These are phyloP conservation scores for Tricholoma sp. DNA, from an alignment of 768 basidiomycete genomes.

Conservation along the genomic window DNA sequence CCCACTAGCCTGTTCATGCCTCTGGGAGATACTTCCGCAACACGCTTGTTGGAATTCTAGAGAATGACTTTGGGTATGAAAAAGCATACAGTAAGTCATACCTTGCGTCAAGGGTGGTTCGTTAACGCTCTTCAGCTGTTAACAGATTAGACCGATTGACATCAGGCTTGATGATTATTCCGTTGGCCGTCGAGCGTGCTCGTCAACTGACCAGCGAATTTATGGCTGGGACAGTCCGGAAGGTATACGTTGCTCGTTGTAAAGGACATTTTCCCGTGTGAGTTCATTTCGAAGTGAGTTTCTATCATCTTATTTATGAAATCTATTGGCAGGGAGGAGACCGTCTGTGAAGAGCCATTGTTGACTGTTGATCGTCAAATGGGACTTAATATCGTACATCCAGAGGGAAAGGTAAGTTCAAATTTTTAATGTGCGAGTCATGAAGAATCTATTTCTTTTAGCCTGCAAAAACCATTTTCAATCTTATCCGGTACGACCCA, in stretches of 20 bases:
- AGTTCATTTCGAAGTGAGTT: constrained; percentile 23
- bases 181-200: constrained; percentile 65
- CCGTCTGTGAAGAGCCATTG: constrained; percentile 81
- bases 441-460: constrained; percentile 23
- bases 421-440: neutral
- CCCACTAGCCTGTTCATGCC: constrained; percentile 78
- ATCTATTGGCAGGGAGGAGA: constrained; percentile 52
- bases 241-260: constrained; percentile 90
- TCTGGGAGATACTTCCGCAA: constrained; percentile 88
- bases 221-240: constrained; percentile 71
- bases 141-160: constrained; percentile 94
- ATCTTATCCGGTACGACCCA: constrained; percentile 72
- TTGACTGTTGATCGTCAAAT: constrained; percentile 94
- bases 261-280: constrained; percentile 83
- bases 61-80: constrained; percentile 74
- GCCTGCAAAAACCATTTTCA: constrained; percentile 89
- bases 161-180: constrained; percentile 92
- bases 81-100: constrained; percentile 74
- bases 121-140: constrained; percentile 54
- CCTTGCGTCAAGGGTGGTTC: constrained; percentile 1
- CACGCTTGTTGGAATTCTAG: constrained; percentile 82
- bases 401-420: constrained; percentile 77
- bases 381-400: constrained; percentile 94
- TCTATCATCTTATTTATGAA: neutral
- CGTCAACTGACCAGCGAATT: constrained; percentile 76